A percentile compares a stretch with the other conserved stretches of the same genome.
Conservation (phyloP, 306 rosid species). For the Trifolium dubium region DNA sequence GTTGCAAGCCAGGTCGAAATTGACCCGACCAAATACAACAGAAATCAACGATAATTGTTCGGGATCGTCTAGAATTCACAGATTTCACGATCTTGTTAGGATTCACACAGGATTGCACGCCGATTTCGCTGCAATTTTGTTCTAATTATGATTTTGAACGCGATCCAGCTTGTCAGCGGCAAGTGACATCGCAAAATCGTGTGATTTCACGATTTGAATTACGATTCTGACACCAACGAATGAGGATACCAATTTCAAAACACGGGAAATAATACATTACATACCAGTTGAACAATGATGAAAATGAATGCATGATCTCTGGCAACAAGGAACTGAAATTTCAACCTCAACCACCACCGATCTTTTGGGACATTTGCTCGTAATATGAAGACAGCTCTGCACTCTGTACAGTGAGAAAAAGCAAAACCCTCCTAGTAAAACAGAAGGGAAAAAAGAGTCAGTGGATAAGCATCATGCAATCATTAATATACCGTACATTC, state of each 20-base stretch:
- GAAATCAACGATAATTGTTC: no score
- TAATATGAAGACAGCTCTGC: constrained; percentile 85
- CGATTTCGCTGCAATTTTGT: no score
- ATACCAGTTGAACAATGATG: constrained; percentile 88
- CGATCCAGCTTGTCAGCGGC: no score
- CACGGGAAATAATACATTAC: constrained; percentile 28
- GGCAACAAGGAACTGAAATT: constrained; percentile 96
- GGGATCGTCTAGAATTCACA: no score
- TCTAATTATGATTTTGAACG: no score
- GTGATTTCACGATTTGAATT: no score
- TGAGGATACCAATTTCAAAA: constrained; percentile 21
- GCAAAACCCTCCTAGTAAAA: constrained; percentile 89
- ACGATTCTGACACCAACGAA: no score
- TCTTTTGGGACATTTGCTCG: constrained; percentile 93
- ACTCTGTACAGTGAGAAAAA: constrained; percentile 97
- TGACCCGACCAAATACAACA: no score
- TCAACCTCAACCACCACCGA: constrained; percentile 98
- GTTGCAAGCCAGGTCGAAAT: no score
- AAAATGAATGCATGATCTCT: constrained; percentile 97
- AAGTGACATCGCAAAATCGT: no score
- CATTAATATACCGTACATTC: background rate
- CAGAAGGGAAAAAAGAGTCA: constrained; percentile 38
- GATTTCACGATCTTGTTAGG: no score
- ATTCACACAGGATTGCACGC: no score
- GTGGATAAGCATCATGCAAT: constrained; percentile 22